phyloP scores from a whole-genome alignment of 2,329 filamentous ascomycete species.

The Daldinia sp. region DNA sequence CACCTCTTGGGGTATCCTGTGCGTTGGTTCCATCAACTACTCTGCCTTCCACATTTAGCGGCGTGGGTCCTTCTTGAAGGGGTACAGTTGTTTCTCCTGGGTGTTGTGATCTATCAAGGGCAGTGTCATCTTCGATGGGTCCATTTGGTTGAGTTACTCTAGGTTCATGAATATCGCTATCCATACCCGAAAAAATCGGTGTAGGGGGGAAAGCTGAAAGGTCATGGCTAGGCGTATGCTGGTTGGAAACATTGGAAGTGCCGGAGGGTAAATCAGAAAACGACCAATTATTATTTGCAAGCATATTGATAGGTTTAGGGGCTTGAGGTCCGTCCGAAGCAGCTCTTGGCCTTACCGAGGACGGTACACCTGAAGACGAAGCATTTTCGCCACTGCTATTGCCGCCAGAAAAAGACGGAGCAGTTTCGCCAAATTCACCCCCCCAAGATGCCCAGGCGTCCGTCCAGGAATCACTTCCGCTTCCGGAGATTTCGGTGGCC shows the following conservation, averaged over 20 bases:
- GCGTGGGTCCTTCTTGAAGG: not conserved
- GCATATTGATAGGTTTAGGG: conserved; percentile 60
- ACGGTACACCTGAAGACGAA: conserved; percentile 22
- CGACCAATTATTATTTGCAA: conserved; percentile 72
- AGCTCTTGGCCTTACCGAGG: conserved; percentile 60
- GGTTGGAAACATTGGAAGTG: conserved; percentile 7
- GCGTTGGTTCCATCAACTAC: not conserved
- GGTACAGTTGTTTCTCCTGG: not conserved
- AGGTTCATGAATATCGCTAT: not conserved
- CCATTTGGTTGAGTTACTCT: not conserved
- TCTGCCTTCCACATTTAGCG: conserved; percentile 4
- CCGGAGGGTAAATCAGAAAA: conserved; percentile 60
- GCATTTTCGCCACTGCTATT: conserved; percentile 18
- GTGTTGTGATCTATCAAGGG: not conserved
- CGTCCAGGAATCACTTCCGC: conserved; percentile 26
- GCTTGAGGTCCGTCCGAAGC: conserved; percentile 67
- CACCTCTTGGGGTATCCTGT: conserved; percentile 9
- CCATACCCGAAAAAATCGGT: not conserved
- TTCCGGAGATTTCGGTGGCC: conserved; percentile 2
- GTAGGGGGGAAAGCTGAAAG: conserved; percentile 9
- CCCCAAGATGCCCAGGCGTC: conserved; percentile 30
- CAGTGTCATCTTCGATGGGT: not conserved
- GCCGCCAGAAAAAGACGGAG: conserved; percentile 1
- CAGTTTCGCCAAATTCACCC: conserved; percentile 36
- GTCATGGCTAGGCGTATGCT: conserved; percentile 10